These are phyloP conservation scores for Monosporozyma servazzii DNA, from an alignment of 805 yeast species.

Conservation along the genomic window DNA sequence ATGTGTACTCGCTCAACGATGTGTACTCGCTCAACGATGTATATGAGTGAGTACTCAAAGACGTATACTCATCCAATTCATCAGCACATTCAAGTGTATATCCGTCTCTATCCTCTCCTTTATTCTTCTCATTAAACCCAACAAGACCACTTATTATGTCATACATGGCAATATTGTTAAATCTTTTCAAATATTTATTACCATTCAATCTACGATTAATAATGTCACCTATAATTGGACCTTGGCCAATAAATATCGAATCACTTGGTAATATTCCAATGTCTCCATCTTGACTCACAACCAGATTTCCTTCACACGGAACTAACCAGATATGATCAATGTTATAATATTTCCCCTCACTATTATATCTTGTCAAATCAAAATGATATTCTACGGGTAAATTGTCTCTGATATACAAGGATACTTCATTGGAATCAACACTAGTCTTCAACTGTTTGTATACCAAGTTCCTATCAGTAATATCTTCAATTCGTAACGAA, in stretches of 20 bases:
- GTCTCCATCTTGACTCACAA: not conserved
- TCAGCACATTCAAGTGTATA: not conserved
- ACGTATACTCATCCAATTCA: too few species aligned
- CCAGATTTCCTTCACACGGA: not conserved
- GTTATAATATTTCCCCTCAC: not conserved
- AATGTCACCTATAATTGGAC: slow-evolving; percentile 1
- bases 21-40: too few species aligned
- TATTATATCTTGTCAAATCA: not conserved
- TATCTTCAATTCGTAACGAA: not conserved
- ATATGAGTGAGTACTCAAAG: too few species aligned
- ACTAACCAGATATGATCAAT: slow-evolving; percentile 4
- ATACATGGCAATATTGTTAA: slow-evolving; percentile 65
- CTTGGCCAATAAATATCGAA: slow-evolving; percentile 1
- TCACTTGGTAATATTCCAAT: not conserved
- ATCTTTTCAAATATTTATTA: slow-evolving; percentile 29
- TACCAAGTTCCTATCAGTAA: not conserved
- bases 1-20: too few species aligned
- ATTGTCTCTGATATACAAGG: not conserved
- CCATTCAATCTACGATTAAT: not conserved
- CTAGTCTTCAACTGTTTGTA: not conserved
- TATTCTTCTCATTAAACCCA: slow-evolving; percentile 9
- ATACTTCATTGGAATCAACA: not conserved
- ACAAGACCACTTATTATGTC: slow-evolving; percentile 63
- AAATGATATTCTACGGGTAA: slow-evolving; percentile 1
- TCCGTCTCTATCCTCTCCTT: not conserved